Percentiles rank a stretch among this genome's conserved stretches.
Conservation (phyloP, 1,284 basidiomycete genomes). For the Naganishia sp. region DNA sequence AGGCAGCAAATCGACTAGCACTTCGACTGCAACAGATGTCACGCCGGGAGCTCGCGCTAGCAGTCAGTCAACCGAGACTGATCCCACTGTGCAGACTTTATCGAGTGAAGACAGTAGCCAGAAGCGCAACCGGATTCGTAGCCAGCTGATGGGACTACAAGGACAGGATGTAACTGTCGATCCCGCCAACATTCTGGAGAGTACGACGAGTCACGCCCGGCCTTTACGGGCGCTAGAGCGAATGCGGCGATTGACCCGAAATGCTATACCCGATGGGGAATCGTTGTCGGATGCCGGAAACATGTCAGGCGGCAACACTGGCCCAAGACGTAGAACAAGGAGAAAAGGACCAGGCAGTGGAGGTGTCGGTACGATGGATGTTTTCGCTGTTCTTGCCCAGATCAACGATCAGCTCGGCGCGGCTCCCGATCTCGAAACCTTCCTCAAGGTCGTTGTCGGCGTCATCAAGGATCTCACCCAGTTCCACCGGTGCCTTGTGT, state of each 20-base stretch:
- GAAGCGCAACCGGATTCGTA: constrained; percentile 6
- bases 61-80: constrained; percentile 8
- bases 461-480: constrained; percentile 79
- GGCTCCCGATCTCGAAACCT: constrained; percentile 68
- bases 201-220: constrained; percentile 71
- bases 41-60: constrained; percentile 12
- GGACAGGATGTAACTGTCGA: constrained; percentile 53
- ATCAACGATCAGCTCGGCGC: constrained; percentile 80
- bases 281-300: not conserved
- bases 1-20: constrained; percentile 13
- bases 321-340: constrained; percentile 23
- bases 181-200: constrained; percentile 68
- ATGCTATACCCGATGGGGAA: constrained; percentile 20
- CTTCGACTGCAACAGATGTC: constrained; percentile 18
- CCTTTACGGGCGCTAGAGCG: constrained; percentile 74
- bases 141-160: constrained; percentile 42
- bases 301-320: constrained; percentile 35
- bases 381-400: constrained; percentile 76
- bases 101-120: constrained; percentile 3
- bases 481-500: constrained; percentile 84
- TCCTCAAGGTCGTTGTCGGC: constrained; percentile 76
- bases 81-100: constrained; percentile 13
- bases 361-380: constrained; percentile 69
- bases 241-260: constrained; percentile 58
- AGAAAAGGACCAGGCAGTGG: constrained; percentile 29